Evolutionary conservation across 768 basidiomycete species (phyloP).

Genomic region (Tubosaeta sp.): DNA sequence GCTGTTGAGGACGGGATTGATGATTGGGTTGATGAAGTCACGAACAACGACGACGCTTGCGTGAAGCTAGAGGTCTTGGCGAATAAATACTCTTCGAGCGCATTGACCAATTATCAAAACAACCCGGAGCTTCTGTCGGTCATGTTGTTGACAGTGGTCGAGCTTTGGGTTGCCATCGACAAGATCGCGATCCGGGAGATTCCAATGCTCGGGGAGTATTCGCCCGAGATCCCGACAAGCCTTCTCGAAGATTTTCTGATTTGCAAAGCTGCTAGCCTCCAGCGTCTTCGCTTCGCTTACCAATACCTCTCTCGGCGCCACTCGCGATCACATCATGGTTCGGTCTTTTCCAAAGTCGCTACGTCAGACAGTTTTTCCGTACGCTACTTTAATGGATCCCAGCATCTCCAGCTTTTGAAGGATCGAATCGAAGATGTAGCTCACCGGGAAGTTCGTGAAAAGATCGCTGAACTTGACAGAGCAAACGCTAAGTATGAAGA

Average conservation of each 20-base stretch:
- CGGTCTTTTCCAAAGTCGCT: slow-evolving; percentile 31
- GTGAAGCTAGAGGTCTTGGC: not conserved
- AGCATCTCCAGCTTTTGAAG: slow-evolving; percentile 21
- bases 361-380: slow-evolving; percentile 27
- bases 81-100: not conserved
- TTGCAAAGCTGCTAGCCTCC: slow-evolving; percentile 24
- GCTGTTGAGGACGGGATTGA: slow-evolving; percentile 30
- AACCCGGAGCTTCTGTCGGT: slow-evolving; percentile 33
- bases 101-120: not conserved
- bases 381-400: not conserved
- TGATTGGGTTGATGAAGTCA: slow-evolving; percentile 28
- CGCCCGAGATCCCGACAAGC: slow-evolving; percentile 29
- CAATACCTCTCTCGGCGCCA: slow-evolving; percentile 32
- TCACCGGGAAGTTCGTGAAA: slow-evolving; percentile 11
- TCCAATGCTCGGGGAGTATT: slow-evolving; percentile 28
- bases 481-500: slow-evolving; percentile 18
- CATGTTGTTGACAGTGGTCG: slow-evolving; percentile 37
- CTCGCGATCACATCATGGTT: slow-evolving; percentile 11
- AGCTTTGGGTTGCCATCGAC: slow-evolving; percentile 38
- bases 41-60: slow-evolving; percentile 7
- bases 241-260: slow-evolving; percentile 29
- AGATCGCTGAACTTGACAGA: slow-evolving; percentile 25
- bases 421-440: slow-evolving; percentile 29
- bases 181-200: slow-evolving; percentile 13
- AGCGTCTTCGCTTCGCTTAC: slow-evolving; percentile 23